Conservation (phyloP, 768 basidiomycete genomes). For the Collybia nuda region DNA sequence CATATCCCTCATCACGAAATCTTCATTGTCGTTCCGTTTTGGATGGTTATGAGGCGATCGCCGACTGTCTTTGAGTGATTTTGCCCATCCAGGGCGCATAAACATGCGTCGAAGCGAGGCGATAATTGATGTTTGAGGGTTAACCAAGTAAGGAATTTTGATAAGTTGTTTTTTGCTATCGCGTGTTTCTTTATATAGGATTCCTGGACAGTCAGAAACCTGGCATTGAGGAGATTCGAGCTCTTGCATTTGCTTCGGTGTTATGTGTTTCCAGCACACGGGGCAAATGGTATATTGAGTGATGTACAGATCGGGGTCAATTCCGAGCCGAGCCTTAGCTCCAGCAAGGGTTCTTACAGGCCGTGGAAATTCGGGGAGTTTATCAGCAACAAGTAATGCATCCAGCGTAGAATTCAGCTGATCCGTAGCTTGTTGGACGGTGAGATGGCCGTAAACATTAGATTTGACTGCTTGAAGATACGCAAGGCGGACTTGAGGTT, state of each 20-base stretch:
- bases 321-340: too few relatives aligned
- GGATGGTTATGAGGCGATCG: constrained; percentile 10
- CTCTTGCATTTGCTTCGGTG: not conserved
- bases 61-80: constrained; percentile 3
- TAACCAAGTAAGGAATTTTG: constrained; percentile 7
- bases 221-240: constrained; percentile 10
- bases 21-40: constrained; percentile 16
- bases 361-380: too few relatives aligned
- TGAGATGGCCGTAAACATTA: not conserved
- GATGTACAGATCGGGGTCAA: too few relatives aligned
- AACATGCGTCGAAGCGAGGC: constrained; percentile 18
- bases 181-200: constrained; percentile 5
- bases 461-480: not conserved
- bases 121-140: constrained; percentile 20
- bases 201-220: constrained; percentile 9
- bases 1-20: constrained; percentile 23
- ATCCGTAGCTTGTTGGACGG: not conserved
- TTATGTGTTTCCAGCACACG: too few relatives aligned
- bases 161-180: constrained; percentile 8
- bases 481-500: not conserved
- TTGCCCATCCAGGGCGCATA: not conserved
- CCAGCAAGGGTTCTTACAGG: too few relatives aligned
- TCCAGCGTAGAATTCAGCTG: not conserved
- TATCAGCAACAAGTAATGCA: not conserved
- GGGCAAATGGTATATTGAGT: too few relatives aligned